A percentile compares a stretch with the other conserved stretches of the same genome.
phyloP scores from a whole-genome alignment of 306 rosid genomes.

The Inga oerstediana region DNA sequence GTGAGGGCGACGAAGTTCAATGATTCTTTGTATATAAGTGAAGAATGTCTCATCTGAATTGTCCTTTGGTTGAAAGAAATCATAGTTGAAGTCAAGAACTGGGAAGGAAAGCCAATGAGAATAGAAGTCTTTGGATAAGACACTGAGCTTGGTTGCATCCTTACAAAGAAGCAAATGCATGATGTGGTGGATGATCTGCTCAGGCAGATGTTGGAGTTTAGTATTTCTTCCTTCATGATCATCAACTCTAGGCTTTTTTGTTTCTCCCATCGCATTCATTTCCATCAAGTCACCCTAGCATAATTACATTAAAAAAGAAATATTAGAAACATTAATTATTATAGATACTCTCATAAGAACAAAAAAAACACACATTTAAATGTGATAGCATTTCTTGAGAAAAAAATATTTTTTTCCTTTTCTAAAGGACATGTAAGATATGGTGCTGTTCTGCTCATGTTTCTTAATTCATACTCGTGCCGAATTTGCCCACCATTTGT shows the following conservation, averaged over 20 bases:
- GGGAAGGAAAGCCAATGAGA: background rate
- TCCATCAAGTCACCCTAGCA: background rate
- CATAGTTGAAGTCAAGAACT: background rate
- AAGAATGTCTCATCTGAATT: background rate
- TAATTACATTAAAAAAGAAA: background rate
- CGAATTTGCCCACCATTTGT: background rate
- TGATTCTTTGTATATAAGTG: background rate
- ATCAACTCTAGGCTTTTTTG: background rate
- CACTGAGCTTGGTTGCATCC: background rate
- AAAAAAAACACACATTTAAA: background rate
- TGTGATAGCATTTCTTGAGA: background rate
- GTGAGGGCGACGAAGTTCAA: background rate
- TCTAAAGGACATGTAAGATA: background rate
- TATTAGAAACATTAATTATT: background rate
- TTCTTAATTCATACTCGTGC: background rate
- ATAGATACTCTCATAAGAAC: background rate
- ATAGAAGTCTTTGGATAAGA: background rate
- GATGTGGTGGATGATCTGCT: background rate
- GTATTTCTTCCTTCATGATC: background rate
- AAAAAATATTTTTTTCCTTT: fast-evolving
- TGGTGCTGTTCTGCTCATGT: background rate
- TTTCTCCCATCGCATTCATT: background rate
- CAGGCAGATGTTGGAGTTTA: background rate
- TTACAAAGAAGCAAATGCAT: background rate
- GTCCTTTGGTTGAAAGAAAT: background rate